phyloP scores from a whole-genome alignment of 2,329 filamentous ascomycete genomes.

The Lachnellula cervina region DNA sequence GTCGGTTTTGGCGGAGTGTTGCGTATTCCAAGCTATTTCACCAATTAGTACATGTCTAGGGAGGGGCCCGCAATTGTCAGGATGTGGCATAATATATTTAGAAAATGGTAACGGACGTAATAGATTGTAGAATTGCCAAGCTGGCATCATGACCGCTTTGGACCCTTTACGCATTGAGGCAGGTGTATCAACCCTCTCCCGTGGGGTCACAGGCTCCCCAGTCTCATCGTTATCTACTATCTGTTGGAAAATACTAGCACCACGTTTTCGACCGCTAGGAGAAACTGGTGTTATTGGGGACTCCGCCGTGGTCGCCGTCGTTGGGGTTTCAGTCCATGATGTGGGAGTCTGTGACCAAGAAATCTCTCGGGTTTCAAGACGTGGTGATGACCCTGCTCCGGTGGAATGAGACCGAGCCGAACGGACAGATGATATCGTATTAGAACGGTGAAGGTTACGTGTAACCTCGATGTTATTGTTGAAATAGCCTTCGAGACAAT shows the following conservation, averaged over 20 bases:
- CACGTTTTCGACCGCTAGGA: slow-evolving; percentile 18
- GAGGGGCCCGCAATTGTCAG: not conserved
- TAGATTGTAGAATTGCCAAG: slow-evolving; percentile 94
- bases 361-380: slow-evolving; percentile 24
- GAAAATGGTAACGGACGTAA: slow-evolving; percentile 60
- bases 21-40: slow-evolving; percentile 74
- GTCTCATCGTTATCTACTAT: slow-evolving; percentile 43
- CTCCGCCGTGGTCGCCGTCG: slow-evolving; percentile 19
- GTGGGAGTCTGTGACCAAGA: slow-evolving; percentile 11
- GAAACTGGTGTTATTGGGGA: slow-evolving; percentile 22
- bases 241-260: slow-evolving; percentile 58
- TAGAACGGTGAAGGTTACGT: slow-evolving; percentile 61
- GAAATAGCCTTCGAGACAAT: slow-evolving; percentile 91
- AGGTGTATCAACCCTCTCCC: slow-evolving; percentile 18
- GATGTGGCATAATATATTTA: slow-evolving; percentile 20
- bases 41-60: slow-evolving; percentile 32
- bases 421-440: slow-evolving; percentile 42
- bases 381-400: slow-evolving; percentile 19
- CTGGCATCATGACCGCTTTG: slow-evolving; percentile 90
- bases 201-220: slow-evolving; percentile 3
- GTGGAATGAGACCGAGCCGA: slow-evolving; percentile 11
- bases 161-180: slow-evolving; percentile 32
- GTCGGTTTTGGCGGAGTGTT: slow-evolving; percentile 56
- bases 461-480: slow-evolving; percentile 82
- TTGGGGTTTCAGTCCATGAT: slow-evolving; percentile 10